Conservation (phyloP, 495 filamentous ascomycete species). For the Endocarpon pusillum region DNA sequence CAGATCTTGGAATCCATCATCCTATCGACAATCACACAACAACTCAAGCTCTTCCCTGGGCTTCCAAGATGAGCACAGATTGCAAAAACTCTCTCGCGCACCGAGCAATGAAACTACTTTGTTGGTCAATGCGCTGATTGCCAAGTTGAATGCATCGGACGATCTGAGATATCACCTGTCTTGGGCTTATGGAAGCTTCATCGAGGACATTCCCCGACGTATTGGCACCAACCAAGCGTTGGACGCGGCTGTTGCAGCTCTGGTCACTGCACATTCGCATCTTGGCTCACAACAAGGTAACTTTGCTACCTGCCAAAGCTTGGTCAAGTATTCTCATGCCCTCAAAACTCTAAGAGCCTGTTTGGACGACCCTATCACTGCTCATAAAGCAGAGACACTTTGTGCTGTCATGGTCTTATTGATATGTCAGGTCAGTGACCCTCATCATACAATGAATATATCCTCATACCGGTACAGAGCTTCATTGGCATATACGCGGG, state of each 20-base stretch:
- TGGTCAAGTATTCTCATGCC: conserved; percentile 24
- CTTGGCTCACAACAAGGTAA: conserved; percentile 10
- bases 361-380: conserved; percentile 22
- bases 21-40: neutral
- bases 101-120: conserved; percentile 11
- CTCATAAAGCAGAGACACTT: conserved; percentile 22
- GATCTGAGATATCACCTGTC: conserved; percentile 27
- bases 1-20: conserved; percentile 3
- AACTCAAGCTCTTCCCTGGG: conserved; percentile 1
- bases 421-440: conserved; percentile 18
- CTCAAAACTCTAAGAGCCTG: conserved; percentile 17
- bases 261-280: conserved; percentile 17
- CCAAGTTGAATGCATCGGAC: conserved; percentile 14
- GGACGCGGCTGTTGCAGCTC: conserved; percentile 21
- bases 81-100: too few species aligned
- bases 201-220: conserved; percentile 21
- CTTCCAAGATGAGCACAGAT: neutral
- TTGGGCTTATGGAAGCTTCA: conserved; percentile 24
- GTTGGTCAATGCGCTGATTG: conserved; percentile 15
- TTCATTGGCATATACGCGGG: conserved; percentile 10
- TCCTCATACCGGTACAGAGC: conserved; percentile 8
- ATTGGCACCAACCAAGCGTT: conserved; percentile 26
- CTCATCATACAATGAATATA: neutral
- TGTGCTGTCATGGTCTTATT: conserved; percentile 27
- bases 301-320: conserved; percentile 7